Evolutionary conservation across 805 yeast genomes (phyloP), one percentile per base, ranked within the genome.

Genomic region (Barnettozyma salicaria): DNA sequence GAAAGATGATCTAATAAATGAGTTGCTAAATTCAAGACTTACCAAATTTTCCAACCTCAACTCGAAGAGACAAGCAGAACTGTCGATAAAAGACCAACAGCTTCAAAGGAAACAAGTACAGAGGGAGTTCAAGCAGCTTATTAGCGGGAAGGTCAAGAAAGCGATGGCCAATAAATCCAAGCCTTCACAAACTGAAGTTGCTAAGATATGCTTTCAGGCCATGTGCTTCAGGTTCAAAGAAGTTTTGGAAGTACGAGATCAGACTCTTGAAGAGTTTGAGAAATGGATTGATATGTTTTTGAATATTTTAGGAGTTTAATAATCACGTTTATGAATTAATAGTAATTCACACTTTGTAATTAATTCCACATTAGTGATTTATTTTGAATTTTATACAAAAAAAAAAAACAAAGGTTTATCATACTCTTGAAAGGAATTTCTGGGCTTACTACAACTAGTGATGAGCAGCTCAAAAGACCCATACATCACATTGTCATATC

Each of bases 1-100:
- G 17, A 47, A 49, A 17, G 54, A 50, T 11, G 58, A 50, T 14
- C 27, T 53, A 10, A 49, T 53, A 44, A 55, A 52, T 26, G 42
- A 46, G 5, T 28, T 49, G 5, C 29, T 53, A 13, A 42, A 40
- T 13, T 48, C 46, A 19, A 40, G 49, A 14, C 33, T 39, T 5
- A 37, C 27, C 9, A 41, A 32, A 9, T 41, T 48, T 31, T 26
- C 42, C 18, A 44, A 36, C 22, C 17, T 51, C 8, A 48, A 48
- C 16, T 37, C 48, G 2, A 50, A 37, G 27, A 36, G 46, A 36
- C 48, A 42, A 23, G 46, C 47, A 4, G 49, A 47, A 11, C 20
- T 40, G 5, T 26, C 37, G 1, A 34, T 50, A 6, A 48, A 52
- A 25, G 43, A 42, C 12, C 48, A 46, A n/a, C 54, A 49, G 27